Evolutionary conservation across 345 rosid species (phyloP), one percentile per base, ranked within the genome.

Genomic region (Gossypium ekmanianum): DNA sequence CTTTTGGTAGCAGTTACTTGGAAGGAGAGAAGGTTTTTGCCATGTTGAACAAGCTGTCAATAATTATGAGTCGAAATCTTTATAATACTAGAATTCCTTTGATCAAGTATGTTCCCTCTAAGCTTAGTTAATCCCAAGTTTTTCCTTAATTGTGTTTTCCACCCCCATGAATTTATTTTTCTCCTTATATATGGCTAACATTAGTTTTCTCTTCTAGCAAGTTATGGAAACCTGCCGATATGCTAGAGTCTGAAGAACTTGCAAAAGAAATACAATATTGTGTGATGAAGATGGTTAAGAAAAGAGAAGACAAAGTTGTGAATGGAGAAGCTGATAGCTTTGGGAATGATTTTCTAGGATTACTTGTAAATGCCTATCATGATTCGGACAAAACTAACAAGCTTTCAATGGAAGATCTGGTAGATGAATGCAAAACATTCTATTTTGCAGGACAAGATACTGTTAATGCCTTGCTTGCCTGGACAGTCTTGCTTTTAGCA

Each of bases 401-500:
- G 41, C 41, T 34, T 34, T 34, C 41, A 34, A 34, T 34, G 7
- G 41, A 34, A 34, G 41, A 34, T 34, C 7, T 34, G 41, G 41
- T 34, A 0, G 41, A 34, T 34, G 41, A 34, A 34, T 34, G 41
- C 41, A 34, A 34, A 1, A 34, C 41, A 34, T 34, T 34, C 41
- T 34, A 34, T 34, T 34, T 34, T 34, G 41, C 41, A 5, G 41
- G 41, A 34, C 41, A 34, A 34, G 41, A 34, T 34, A 34, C 41
- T 1, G 41, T 34, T 34, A 34, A 34, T 34, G 41, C 41, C 41
- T 34, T 34, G 41, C 41, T 34, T 34, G 41, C 41, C 41, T 34
- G 41, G 41, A 34, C 41, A 34, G 41, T 34, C 68, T 29, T 83
- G 47, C 86, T 88, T 76, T 76, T 85, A 8, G 90, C 87, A 39